Percentiles rank a stretch among this genome's conserved stretches.
phyloP scores from a whole-genome alignment of 148 eudicot genomes.

The Chenopodium formosanum region DNA sequence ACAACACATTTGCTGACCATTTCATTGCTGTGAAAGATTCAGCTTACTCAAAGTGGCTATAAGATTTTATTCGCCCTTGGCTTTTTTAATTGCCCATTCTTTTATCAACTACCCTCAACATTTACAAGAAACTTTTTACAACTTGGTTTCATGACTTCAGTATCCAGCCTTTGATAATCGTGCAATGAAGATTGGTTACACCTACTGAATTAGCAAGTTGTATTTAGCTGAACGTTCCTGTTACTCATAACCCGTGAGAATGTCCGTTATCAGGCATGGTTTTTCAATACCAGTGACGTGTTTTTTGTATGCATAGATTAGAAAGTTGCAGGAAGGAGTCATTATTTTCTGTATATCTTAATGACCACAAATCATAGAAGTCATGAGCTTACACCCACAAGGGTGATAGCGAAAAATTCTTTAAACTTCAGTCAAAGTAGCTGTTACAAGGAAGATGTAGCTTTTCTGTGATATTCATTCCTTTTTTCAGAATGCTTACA shows the following conservation, averaged over 20 bases:
- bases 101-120: conserved; percentile 4
- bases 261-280: neutral
- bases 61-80: neutral
- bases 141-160: neutral
- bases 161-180: neutral
- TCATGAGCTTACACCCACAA: neutral
- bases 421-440: neutral
- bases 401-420: neutral
- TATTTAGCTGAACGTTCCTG: neutral
- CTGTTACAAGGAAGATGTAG: neutral
- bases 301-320: conserved; percentile 20
- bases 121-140: neutral
- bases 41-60: conserved; percentile 8
- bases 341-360: conserved; percentile 13
- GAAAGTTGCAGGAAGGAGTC: neutral
- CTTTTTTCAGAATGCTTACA: neutral
- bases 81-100: conserved; percentile 10
- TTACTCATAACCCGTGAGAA: neutral
- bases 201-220: neutral
- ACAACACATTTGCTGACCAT: conserved; percentile 23
- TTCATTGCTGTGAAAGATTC: conserved; percentile 5
- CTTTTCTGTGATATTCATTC: neutral
- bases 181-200: neutral
- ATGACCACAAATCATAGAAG: neutral
- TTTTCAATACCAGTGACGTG: neutral